Conservation (phyloP, 2,329 filamentous ascomycete species). For the Trichoderma endophyticum region DNA sequence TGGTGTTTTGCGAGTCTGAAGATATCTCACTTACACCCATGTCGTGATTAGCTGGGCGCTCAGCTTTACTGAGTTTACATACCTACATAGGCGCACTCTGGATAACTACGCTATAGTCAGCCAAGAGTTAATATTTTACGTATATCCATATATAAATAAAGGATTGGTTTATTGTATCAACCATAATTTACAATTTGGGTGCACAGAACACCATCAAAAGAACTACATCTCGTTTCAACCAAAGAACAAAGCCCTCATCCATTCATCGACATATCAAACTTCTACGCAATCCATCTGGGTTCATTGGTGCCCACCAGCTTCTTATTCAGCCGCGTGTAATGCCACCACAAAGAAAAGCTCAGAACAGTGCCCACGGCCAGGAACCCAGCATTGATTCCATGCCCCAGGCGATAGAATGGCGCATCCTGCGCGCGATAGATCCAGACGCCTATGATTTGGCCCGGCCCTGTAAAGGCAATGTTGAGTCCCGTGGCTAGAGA, state of each 20-base stretch:
- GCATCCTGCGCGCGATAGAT: slow-evolving; percentile 1
- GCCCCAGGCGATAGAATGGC: neutral
- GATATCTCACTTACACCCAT: neutral
- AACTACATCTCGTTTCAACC: neutral
- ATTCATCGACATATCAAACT: neutral
- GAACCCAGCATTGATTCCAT: neutral
- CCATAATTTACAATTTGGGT: neutral
- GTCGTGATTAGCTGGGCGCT: neutral
- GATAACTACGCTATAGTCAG: neutral
- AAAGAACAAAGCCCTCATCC: neutral
- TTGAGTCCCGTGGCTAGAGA: slow-evolving; percentile 1
- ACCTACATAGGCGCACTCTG: neutral
- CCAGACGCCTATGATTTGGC: neutral
- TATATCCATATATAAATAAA: neutral
- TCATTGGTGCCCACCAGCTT: neutral
- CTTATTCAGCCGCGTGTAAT: neutral
- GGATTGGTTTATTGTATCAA: neutral
- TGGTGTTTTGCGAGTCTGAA: neutral
- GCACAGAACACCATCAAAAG: neutral
- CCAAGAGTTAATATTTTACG: neutral
- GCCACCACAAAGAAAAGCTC: slow-evolving; percentile 5
- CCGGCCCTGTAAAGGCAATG: neutral
- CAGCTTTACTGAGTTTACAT: neutral
- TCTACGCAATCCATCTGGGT: slow-evolving; percentile 1
- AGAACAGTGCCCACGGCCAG: neutral